phyloP scores from a whole-genome alignment of 2,329 filamentous ascomycete species.

The Fusarium sp. region DNA sequence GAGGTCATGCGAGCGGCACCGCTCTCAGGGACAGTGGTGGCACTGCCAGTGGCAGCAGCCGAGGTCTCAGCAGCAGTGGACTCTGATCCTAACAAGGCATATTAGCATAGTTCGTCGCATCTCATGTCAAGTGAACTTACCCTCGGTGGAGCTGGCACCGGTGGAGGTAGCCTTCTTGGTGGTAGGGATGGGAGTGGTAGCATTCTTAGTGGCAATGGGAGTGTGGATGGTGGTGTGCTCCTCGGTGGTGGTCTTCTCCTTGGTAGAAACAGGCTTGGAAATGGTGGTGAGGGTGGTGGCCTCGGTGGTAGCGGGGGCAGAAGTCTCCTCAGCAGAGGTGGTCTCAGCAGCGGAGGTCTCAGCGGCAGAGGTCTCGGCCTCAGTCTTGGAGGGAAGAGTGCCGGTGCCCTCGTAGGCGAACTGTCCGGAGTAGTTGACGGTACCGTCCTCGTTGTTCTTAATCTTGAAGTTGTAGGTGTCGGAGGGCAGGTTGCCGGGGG shows the following conservation, averaged over 20 bases:
- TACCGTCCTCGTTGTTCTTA: conserved; percentile 40
- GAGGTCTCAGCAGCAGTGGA: conserved; percentile 10
- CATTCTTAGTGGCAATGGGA: conserved; percentile 27
- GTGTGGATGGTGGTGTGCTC: conserved; percentile 29
- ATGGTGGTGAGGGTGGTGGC: conserved; percentile 33
- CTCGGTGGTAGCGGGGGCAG: conserved; percentile 23
- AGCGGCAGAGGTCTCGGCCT: conserved; percentile 16
- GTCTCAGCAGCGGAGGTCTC: conserved; percentile 16
- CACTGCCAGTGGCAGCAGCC: conserved; percentile 5
- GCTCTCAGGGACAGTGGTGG: conserved; percentile 45
- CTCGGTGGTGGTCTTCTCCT: conserved; percentile 24
- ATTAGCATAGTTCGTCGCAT: not conserved
- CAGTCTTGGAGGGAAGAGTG: conserved; percentile 22
- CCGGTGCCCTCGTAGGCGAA: conserved; percentile 47
- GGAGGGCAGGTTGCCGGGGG: conserved; percentile 41
- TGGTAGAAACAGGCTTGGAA: conserved; percentile 28
- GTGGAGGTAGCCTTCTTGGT: conserved; percentile 24
- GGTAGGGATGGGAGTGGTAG: conserved; percentile 21
- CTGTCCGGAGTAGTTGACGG: conserved; percentile 49
- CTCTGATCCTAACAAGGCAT: not conserved
- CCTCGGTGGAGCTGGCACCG: not conserved
- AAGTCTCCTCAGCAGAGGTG: conserved; percentile 9
- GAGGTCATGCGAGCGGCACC: conserved; percentile 48
- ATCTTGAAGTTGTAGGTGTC: conserved; percentile 53
- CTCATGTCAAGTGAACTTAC: not conserved